Conservation (phyloP, 257 asterid species). For the Nicotiana attenuata region DNA sequence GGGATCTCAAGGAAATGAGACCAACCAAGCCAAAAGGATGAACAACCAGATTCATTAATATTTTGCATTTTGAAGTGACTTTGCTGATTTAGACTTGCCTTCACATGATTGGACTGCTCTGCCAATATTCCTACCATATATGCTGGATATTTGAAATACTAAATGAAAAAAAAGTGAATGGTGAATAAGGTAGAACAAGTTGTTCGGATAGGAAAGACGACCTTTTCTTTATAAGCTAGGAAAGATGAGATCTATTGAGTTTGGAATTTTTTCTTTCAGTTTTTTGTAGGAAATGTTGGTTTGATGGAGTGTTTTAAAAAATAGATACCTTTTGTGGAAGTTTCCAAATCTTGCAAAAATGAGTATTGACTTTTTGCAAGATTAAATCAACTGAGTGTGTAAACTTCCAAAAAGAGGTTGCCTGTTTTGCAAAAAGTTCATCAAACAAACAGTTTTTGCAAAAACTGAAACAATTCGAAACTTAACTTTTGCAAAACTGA, state of each 20-base stretch:
- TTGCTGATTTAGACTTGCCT: background rate
- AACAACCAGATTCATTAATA: background rate
- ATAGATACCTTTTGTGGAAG: background rate
- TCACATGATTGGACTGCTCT: background rate
- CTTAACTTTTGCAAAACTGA: background rate
- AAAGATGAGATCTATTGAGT: background rate
- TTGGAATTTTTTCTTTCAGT: background rate
- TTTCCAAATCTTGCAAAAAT: background rate
- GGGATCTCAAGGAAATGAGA: background rate
- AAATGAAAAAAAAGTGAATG: background rate
- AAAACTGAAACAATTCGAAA: background rate
- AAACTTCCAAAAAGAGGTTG: background rate
- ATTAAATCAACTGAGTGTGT: background rate
- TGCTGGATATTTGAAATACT: background rate
- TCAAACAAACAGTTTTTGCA: background rate
- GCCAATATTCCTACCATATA: background rate
- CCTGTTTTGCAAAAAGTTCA: background rate
- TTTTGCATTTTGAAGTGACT: background rate
- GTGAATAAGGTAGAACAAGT: background rate
- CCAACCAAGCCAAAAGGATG: background rate
- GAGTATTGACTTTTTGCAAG: background rate
- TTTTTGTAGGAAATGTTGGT: background rate
- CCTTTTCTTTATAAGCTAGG: background rate
- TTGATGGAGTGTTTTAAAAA: background rate
- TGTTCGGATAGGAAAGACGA: too few species aligned